Conservation (phyloP, 2,329 filamentous ascomycete genomes). For the Sporothrix brasiliensis region DNA sequence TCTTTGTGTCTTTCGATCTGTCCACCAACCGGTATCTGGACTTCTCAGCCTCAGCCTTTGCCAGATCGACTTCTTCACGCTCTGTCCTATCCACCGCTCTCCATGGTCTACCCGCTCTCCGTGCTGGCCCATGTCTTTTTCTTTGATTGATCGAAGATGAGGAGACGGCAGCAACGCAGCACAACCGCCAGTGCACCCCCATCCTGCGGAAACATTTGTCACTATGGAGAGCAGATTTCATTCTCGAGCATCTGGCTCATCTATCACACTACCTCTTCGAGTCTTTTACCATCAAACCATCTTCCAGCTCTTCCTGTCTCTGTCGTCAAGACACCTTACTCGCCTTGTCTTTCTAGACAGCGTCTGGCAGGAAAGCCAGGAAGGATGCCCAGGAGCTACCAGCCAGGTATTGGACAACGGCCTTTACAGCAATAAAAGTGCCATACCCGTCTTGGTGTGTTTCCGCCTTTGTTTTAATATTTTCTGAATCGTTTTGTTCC, state of each 20-base stretch:
- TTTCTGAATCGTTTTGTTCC: neutral
- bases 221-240: neutral
- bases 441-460: neutral
- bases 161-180: neutral
- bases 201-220: neutral
- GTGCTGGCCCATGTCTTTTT: neutral
- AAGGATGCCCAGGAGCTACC: neutral
- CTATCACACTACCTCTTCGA: neutral
- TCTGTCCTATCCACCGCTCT: neutral
- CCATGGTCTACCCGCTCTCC: neutral
- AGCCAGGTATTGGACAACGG: neutral
- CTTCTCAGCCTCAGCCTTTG: neutral
- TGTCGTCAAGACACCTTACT: neutral
- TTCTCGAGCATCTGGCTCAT: too few relatives aligned
- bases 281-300: neutral
- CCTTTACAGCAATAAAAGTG: slow-evolving; percentile 1
- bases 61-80: neutral
- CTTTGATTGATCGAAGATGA: too few relatives aligned
- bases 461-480: slow-evolving; percentile 10
- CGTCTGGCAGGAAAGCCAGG: neutral
- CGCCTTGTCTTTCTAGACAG: neutral
- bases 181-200: neutral
- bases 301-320: neutral
- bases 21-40: neutral
- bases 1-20: neutral